Base-by-base conservation (phyloP, 129 eudicot genomes). In the Tagetes erecta region DNA sequence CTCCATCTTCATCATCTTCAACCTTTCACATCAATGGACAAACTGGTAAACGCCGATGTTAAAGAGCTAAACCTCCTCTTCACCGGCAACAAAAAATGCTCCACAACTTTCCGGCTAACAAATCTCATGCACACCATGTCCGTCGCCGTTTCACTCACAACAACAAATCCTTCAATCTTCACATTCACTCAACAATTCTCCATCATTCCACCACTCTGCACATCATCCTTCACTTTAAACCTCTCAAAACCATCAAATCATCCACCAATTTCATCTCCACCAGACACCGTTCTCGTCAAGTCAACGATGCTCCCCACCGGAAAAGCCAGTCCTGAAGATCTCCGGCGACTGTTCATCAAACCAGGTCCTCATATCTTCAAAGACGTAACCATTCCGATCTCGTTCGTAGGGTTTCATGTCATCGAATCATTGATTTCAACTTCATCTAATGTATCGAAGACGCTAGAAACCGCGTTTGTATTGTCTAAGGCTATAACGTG, bases 71-170 rank as follows among this genome's bases (percentile, higher is more conserved):
- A 81, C 8, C 27, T 91, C 3, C 34, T 69, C 49, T 91, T 86
- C 74, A 73, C 57, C 72, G 70, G 6, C 76, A 66, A 41, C 78
- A 86, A 84, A 44, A 86, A 80, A 59, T 82, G 87, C 37, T 71
- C 74, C 0, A 49, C 88, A 34, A 64, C 77, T 38, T 88, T 88
- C 83, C 78, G 72, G 53, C 40, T 91, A 68, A 84, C 90, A n/a
- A 91, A 91, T 49, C 83, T 91, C 30, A 91, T 91, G 97, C 97
- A 91, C 83, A 91, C 97, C 70, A 91, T 91, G 97, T 64, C 88
- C 8, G 97, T 91, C 0, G 95, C 97, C 3, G 80, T 91, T 59
- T 88, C 92, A 6, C 80, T 91, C 68, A 78, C 80, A 38, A 80
- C 95, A 5, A 82, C 97, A 33, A 76, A 91, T 51, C 88, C 95